Evolutionary conservation across 2,329 filamentous ascomycete species (phyloP), one percentile per base, ranked within the genome.

Genomic region (Hymenoscyphus linearis): DNA sequence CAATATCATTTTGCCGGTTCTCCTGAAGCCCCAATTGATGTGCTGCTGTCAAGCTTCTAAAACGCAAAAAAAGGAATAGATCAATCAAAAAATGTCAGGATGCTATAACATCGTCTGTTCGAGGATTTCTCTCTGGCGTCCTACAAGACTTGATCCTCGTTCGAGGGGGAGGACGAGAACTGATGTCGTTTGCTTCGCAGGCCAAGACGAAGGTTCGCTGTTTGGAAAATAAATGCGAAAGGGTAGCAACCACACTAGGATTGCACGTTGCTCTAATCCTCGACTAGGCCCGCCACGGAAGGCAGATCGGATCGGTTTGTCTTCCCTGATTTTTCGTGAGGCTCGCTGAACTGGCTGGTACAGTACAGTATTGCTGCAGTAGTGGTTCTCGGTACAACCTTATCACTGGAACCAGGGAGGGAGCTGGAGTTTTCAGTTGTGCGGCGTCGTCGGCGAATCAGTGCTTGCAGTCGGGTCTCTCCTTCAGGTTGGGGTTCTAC

Each of bases 1-100:
- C n/a, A 69, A 50, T 60, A 69, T 70, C 69, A 70, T 70, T n/a
- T 60, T 67, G 58, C 81, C 31, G 77, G 77, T 14, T 18, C 40
- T 18, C 12, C 52, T 57, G n/a, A 52, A 16, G 18, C 40, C 27
- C 47, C 56, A 44, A 55, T 59, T 52, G 31, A 35, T 22, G 27
- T 50, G 35, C 40, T 26, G 31, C 22, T 22, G 25, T 27, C 14
- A 26, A 27, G 50, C 40, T 44, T 44, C 40, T 44, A 18, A n/a
- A 31, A 31, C 14, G 37, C n/a, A 14, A 22, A 22, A 52, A 47
- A 5, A 12, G 36, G 50, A 14, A 57, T 22, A 31, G 52, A n/a
- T 36, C 18, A 40, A 25, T 57, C 57, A 55, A 59, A 35, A 27
- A 54, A 25, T 52, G 34, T 52, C n/a, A n/a, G 27, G 44, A n/a